These are phyloP conservation scores for Ceratobasidium sp. DNA, from an alignment of 1,284 basidiomycete species.

Conservation along the genomic window DNA sequence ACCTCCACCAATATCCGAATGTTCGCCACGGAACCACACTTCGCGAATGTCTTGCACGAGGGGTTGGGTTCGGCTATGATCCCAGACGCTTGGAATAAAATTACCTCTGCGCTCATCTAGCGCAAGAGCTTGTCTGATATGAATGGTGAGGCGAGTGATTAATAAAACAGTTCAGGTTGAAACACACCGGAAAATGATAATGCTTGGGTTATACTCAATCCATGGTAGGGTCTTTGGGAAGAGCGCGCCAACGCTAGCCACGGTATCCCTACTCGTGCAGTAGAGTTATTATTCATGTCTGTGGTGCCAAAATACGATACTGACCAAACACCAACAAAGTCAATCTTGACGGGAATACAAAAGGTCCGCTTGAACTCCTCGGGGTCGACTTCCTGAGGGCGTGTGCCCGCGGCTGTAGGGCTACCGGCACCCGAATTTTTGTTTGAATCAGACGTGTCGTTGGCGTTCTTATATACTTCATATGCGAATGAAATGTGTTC, in stretches of 20 bases:
- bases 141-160: not conserved
- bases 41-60: slow-evolving; percentile 32
- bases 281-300: not conserved
- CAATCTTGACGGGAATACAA: slow-evolving; percentile 42
- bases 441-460: not conserved
- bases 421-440: not conserved
- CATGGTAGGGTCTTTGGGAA: slow-evolving; percentile 42
- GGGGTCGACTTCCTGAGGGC: slow-evolving; percentile 25
- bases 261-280: slow-evolving; percentile 42
- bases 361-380: slow-evolving; percentile 48
- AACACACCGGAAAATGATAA: slow-evolving; percentile 38
- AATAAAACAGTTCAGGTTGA: not conserved
- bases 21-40: slow-evolving; percentile 47
- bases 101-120: slow-evolving; percentile 55
- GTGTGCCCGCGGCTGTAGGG: not conserved
- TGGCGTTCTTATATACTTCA: slow-evolving; percentile 42
- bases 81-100: slow-evolving; percentile 51
- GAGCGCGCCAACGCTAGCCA: slow-evolving; percentile 40
- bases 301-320: not conserved
- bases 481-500: slow-evolving; percentile 51
- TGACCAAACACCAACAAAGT: slow-evolving; percentile 50
- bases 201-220: slow-evolving; percentile 42
- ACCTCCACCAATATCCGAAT: slow-evolving; percentile 48
- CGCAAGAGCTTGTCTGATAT: slow-evolving; percentile 53
- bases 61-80: not conserved